A percentile compares a stretch with the other conserved stretches of the same genome.
Evolutionary conservation across 163 green algal species (phyloP).

Genomic region (Chlamydomonas reinhardtii): DNA sequence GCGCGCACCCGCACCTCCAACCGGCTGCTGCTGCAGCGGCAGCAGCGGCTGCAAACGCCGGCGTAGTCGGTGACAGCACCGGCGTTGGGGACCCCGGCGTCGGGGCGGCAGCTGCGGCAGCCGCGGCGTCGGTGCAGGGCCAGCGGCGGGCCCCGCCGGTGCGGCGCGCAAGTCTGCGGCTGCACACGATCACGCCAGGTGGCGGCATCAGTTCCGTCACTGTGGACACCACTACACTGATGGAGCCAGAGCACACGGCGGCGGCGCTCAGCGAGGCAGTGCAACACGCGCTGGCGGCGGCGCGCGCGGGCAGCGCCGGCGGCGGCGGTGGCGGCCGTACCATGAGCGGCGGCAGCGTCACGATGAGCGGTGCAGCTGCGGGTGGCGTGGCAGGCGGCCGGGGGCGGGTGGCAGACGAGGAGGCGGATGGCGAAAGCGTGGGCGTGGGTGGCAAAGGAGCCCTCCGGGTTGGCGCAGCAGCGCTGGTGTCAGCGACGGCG

Average conservation of each 20-base stretch:
- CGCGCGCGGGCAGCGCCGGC: not conserved
- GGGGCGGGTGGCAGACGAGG: too few species aligned
- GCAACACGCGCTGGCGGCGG: constrained; percentile 38
- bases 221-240: constrained; percentile 7
- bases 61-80: too few species aligned
- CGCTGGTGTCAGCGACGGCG: not conserved
- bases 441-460: too few species aligned
- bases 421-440: not conserved
- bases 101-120: not conserved
- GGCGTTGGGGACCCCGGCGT: not conserved
- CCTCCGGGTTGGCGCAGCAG: too few species aligned
- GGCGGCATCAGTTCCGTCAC: constrained; percentile 38
- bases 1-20: not conserved
- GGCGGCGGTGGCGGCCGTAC: not conserved
- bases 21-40: too few species aligned
- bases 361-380: not conserved
- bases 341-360: not conserved
- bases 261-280: constrained; percentile 27
- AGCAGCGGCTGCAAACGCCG: not conserved
- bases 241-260: constrained; percentile 13
- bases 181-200: constrained; percentile 24
- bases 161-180: not conserved
- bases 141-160: not conserved
- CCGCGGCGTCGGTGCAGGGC: not conserved
- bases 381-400: not conserved